These are phyloP conservation scores for Lachnellula arida DNA, from an alignment of 2,329 filamentous ascomycete species.

Conservation along the genomic window DNA sequence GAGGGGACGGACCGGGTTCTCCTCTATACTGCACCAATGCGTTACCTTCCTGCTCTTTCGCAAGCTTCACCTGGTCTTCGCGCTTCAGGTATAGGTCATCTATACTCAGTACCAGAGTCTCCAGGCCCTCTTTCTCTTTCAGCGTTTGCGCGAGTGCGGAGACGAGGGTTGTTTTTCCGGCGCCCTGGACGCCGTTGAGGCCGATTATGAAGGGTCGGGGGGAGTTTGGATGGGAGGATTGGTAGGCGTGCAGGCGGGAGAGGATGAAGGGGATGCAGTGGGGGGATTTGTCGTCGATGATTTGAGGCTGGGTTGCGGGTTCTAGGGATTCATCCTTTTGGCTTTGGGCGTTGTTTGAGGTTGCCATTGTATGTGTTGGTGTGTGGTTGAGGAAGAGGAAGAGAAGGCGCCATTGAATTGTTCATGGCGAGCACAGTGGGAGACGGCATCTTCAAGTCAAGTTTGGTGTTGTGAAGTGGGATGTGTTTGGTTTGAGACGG, in stretches of 20 bases:
- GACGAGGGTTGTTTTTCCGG: constrained; percentile 88
- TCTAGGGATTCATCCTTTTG: neutral
- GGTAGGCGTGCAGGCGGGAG: constrained; percentile 50
- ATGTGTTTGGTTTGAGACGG: too few relatives aligned
- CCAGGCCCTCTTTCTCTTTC: constrained; percentile 45
- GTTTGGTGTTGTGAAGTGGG: neutral
- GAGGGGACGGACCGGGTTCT: constrained; percentile 46
- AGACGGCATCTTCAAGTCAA: neutral
- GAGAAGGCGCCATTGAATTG: neutral
- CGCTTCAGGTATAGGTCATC: constrained; percentile 68
- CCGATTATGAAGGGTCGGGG: constrained; percentile 73
- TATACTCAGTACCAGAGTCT: constrained; percentile 56
- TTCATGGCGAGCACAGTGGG: neutral
- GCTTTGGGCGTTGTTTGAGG: neutral
- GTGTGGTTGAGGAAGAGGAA: neutral
- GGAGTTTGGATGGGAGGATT: constrained; percentile 30
- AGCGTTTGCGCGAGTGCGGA: constrained; percentile 55
- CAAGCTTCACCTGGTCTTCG: constrained; percentile 48
- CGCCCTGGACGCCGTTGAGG: constrained; percentile 86
- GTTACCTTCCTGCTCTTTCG: constrained; percentile 50
- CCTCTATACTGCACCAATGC: constrained; percentile 61
- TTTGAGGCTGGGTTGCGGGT: constrained; percentile 31
- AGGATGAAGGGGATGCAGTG: constrained; percentile 76
- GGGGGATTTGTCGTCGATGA: constrained; percentile 73
- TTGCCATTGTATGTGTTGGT: neutral